These are phyloP conservation scores for Sarcodon sp. DNA, from an alignment of 768 basidiomycete species.

Conservation along the genomic window DNA sequence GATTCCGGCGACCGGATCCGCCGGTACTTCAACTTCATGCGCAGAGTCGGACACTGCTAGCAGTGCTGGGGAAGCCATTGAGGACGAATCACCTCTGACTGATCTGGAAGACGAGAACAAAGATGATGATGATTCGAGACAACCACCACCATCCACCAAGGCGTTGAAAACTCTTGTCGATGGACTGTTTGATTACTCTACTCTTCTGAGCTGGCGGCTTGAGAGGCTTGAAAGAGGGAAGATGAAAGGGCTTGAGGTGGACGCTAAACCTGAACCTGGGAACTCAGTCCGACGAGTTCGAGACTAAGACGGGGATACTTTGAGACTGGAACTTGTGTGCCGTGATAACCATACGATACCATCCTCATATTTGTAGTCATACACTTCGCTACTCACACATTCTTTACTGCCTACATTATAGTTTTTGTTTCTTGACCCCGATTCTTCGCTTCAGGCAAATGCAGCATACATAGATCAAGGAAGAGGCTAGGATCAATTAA, in stretches of 20 bases:
- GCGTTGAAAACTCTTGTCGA: constrained; percentile 35
- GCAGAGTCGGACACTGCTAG: background rate
- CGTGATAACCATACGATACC: too few relatives aligned
- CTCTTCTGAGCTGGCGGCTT: constrained; percentile 45
- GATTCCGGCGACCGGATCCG: background rate
- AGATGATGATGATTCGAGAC: constrained; percentile 5
- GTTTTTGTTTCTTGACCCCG: too few relatives aligned
- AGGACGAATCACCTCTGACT: constrained; percentile 3
- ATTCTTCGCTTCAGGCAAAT: too few relatives aligned
- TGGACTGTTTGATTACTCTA: constrained; percentile 45
- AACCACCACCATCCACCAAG: constrained; percentile 11
- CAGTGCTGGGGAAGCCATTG: background rate
- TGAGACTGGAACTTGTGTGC: background rate
- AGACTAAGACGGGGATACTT: background rate
- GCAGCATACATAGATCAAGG: too few relatives aligned
- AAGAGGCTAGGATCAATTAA: too few relatives aligned
- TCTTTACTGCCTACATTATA: too few relatives aligned
- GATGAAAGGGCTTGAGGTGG: constrained; percentile 3
- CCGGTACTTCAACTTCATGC: constrained; percentile 2
- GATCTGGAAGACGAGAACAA: constrained; percentile 9
- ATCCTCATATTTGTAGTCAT: too few relatives aligned
- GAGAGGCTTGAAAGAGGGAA: constrained; percentile 18
- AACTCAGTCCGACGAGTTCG: background rate
- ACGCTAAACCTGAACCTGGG: background rate
- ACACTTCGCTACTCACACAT: too few relatives aligned